Conservation (phyloP, 306 rosid genomes). For the Castanospermum australe region DNA sequence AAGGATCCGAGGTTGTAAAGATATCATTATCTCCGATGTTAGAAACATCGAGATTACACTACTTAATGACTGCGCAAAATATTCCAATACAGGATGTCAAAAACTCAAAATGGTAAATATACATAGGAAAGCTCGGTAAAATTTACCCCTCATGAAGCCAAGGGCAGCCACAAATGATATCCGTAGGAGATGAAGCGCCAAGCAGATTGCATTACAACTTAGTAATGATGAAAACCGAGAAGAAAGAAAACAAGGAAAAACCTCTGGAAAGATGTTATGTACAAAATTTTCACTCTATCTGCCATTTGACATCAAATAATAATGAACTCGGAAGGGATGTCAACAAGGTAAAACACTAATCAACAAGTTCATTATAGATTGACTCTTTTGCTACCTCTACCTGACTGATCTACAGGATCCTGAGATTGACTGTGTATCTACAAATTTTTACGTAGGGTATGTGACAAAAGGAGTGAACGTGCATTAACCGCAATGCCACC, state of each 20-base stretch:
- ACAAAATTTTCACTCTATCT: conserved; percentile 26
- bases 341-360: conserved; percentile 25
- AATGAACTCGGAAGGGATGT: conserved; percentile 17
- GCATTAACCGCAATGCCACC: conserved; percentile 30
- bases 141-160: background rate
- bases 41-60: background rate
- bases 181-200: background rate
- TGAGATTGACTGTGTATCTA: conserved; percentile 40
- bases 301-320: conserved; percentile 23
- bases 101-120: background rate
- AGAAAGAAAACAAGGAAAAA: background rate
- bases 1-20: background rate
- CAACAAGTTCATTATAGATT: conserved; percentile 21
- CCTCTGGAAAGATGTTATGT: conserved; percentile 16
- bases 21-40: too few species aligned
- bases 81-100: too few species aligned
- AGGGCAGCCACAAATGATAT: background rate
- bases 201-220: conserved; percentile 10
- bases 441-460: conserved; percentile 28
- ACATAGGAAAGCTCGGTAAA: background rate
- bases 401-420: conserved; percentile 43
- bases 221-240: background rate
- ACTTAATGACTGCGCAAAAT: background rate
- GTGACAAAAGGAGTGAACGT: conserved; percentile 11
- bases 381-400: conserved; percentile 35